Percentiles rank a stretch among this genome's conserved stretches.
Evolutionary conservation across 192 early-diverging fungal species (phyloP).

Genomic region (Backusella tuberculispora): DNA sequence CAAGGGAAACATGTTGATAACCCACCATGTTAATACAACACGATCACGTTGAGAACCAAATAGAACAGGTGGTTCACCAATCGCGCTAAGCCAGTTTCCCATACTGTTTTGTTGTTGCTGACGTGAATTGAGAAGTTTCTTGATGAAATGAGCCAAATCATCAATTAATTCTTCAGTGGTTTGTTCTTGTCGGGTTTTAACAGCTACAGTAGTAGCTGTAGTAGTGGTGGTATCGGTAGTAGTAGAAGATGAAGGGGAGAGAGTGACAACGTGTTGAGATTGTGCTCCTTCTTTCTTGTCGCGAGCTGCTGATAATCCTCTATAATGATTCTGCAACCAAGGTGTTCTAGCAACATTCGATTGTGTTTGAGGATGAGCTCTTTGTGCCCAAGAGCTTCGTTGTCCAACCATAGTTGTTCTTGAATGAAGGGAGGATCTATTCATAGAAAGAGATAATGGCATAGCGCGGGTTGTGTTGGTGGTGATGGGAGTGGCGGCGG

Average conservation of each 20-base stretch:
- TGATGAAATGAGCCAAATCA: constrained; percentile 17
- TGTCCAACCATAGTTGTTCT: background rate
- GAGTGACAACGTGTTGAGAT: background rate
- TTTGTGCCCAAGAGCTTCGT: constrained; percentile 25
- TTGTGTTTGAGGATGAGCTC: constrained; percentile 30
- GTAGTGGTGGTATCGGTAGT: background rate
- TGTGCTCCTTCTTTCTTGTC: background rate
- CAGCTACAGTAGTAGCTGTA: background rate
- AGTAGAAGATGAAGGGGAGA: background rate
- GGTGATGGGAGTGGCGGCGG: background rate
- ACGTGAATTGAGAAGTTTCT: background rate
- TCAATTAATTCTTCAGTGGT: constrained; percentile 23
- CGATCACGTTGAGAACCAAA: constrained; percentile 15
- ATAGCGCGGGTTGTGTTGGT: background rate
- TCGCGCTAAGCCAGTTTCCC: constrained; percentile 33
- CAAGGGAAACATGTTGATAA: constrained; percentile 54
- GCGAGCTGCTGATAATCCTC: constrained; percentile 16
- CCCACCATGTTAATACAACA: constrained; percentile 48
- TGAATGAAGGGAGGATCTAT: background rate
- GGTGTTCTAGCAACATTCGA: background rate
- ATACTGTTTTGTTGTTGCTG: background rate
- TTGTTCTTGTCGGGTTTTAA: constrained; percentile 22
- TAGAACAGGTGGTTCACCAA: constrained; percentile 38
- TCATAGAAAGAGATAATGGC: background rate
- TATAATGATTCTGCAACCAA: constrained; percentile 25